Conservation (phyloP, 768 basidiomycete genomes). For the Mycena indigotica region DNA sequence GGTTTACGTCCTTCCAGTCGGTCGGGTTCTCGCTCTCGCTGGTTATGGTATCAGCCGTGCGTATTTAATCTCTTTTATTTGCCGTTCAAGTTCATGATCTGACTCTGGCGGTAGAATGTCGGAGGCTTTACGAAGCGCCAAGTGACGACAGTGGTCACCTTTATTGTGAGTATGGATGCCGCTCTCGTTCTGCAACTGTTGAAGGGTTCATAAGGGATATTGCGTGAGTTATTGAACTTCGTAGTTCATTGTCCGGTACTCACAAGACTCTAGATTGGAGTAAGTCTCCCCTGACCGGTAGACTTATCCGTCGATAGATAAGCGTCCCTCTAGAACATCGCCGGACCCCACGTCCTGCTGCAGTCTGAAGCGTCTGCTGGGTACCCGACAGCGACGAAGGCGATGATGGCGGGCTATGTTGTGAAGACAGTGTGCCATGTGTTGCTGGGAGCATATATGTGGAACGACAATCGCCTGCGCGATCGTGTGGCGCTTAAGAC, state of each 20-base stretch:
- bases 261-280: not conserved
- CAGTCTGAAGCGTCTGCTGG: constrained; percentile 19
- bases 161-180: constrained; percentile 29
- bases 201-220: constrained; percentile 12
- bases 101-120: constrained; percentile 19
- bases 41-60: constrained; percentile 29
- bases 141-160: constrained; percentile 31
- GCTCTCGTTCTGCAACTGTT: not conserved
- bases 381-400: constrained; percentile 29
- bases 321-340: constrained; percentile 24
- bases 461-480: constrained; percentile 30
- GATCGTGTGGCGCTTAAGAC: constrained; percentile 17
- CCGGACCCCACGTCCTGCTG: constrained; percentile 16
- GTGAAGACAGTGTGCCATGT: constrained; percentile 25
- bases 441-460: constrained; percentile 34
- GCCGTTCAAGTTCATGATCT: not conserved
- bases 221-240: not conserved
- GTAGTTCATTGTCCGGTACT: too few species aligned
- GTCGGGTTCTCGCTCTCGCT: constrained; percentile 27
- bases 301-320: too few species aligned
- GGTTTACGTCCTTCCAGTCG: constrained; percentile 20
- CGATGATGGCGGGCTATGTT: constrained; percentile 31
- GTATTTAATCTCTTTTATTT: not conserved
- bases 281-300: too few species aligned
- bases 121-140: constrained; percentile 33